phyloP scores from a whole-genome alignment of 2,329 filamentous ascomycete genomes.

The Fusarium mexicanum region DNA sequence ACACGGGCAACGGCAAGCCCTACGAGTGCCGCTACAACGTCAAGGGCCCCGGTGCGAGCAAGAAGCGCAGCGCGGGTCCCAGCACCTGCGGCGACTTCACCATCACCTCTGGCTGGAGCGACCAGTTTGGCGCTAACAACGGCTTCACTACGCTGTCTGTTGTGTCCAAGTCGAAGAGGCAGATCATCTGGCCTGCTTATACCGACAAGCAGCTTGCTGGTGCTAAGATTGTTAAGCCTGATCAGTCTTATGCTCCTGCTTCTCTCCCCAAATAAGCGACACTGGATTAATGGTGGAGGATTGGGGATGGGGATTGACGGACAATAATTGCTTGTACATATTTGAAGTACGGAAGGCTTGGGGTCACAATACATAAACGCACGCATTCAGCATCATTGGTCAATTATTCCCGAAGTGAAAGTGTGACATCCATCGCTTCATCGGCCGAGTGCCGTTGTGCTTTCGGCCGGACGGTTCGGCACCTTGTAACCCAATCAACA shows the following conservation, averaged over 20 bases:
- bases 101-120: slow-evolving; percentile 64
- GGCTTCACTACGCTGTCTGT: slow-evolving; percentile 66
- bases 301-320: neutral
- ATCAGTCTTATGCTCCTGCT: slow-evolving; percentile 57
- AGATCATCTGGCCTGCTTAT: slow-evolving; percentile 64
- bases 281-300: neutral
- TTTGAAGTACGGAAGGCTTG: neutral
- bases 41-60: slow-evolving; percentile 47
- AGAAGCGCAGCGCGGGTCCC: slow-evolving; percentile 50
- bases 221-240: slow-evolving; percentile 58
- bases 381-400: neutral
- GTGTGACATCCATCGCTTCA: neutral
- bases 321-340: neutral
- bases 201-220: slow-evolving; percentile 59
- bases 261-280: slow-evolving; percentile 34
- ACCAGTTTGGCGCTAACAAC: slow-evolving; percentile 60
- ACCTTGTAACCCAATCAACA: neutral
- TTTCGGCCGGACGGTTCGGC: neutral
- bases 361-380: neutral
- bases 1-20: slow-evolving; percentile 54
- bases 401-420: neutral
- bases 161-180: slow-evolving; percentile 52
- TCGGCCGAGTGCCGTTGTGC: neutral
- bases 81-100: slow-evolving; percentile 60
- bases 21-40: slow-evolving; percentile 43